phyloP scores from a whole-genome alignment of 305 asterid species.

The Striga hermonthica region DNA sequence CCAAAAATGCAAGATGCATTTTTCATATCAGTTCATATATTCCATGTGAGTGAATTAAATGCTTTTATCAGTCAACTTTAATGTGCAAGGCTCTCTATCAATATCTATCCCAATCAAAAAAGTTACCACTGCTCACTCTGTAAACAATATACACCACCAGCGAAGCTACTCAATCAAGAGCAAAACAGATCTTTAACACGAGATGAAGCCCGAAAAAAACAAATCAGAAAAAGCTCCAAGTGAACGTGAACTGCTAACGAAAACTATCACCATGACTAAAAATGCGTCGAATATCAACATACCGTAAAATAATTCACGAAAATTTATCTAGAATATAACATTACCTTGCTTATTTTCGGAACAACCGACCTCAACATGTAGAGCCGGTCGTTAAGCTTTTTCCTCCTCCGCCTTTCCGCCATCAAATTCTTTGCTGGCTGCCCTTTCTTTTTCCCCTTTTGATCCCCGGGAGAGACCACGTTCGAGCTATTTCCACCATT shows the following conservation, averaged over 20 bases:
- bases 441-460: slow-evolving; percentile 83
- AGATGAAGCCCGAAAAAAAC: slow-evolving; percentile 3
- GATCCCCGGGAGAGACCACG: slow-evolving; percentile 53
- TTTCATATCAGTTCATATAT: slow-evolving; percentile 54
- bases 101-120: slow-evolving; percentile 39
- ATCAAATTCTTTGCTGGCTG: slow-evolving; percentile 91
- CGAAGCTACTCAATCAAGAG: slow-evolving; percentile 14
- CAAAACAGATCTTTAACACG: background rate
- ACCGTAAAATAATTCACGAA: slow-evolving; percentile 31
- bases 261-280: slow-evolving; percentile 34
- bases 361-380: slow-evolving; percentile 93
- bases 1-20: slow-evolving; percentile 50
- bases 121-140: slow-evolving; percentile 26
- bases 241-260: slow-evolving; percentile 25
- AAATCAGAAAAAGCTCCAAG: slow-evolving; percentile 23
- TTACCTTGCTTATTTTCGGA: slow-evolving; percentile 97
- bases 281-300: slow-evolving; percentile 20
- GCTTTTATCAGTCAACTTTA: slow-evolving; percentile 55
- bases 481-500: slow-evolving; percentile 50
- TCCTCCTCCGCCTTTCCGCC: slow-evolving; percentile 89
- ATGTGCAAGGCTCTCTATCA: slow-evolving; percentile 43
- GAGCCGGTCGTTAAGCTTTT: slow-evolving; percentile 96
- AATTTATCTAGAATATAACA: too few relatives aligned
- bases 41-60: slow-evolving; percentile 85
- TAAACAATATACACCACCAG: slow-evolving; percentile 37